Base-by-base conservation (phyloP, 1,284 basidiomycete genomes). In the Apiotrichum siamense region DNA sequence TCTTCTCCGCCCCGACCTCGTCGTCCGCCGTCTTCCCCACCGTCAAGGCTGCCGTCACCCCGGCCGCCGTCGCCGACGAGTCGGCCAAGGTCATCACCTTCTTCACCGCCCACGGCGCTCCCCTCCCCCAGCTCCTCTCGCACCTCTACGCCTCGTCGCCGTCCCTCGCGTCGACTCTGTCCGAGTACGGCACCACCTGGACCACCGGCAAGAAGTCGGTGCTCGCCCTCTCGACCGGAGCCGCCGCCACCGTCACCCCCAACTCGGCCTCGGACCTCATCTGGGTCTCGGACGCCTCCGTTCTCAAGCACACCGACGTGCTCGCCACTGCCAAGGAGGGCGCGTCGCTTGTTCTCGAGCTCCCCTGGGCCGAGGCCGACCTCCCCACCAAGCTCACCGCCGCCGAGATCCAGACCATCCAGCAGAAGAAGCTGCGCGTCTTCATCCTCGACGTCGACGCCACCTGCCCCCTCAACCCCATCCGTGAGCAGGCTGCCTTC, bases 71-170 rank as follows among this genome's bases (percentile, higher is more conserved):
- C 18, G 50, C 54, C 25, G 60, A 61, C 45, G 52, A 55, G 27
- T 21, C 54, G 12, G 59, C 60, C 60, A 75, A 75, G 65, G 71
- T 73, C 49, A 62, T 77, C 57, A 67, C 75, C 15, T 71, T 76
- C 66, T 77, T 71, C 64, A 72, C 73, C 11, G 57, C 63, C n/a
- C 62, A 65, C 20, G 44, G 49, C 21, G 64, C 69, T 1, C 72
- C 73, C 56, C 57, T 74, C 17, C 70, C 74, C 37, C 60, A 68
- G 47, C 65, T 75, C 46, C 57, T 74, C 31, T 55, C 69, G 21
- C 71, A 76, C 58, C 63, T 75, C 45, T 76, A 73, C 72, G 63
- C 73, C 48, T 66, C 73, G 10, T 72, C 70, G 18, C 71, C 71
- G 3, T 47, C 67, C 7, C 65, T 76, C 29, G 32, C 52, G 17